Evolutionary conservation across 2,329 filamentous ascomycete species (phyloP).

Genomic region (Cercospora nicotianae): DNA sequence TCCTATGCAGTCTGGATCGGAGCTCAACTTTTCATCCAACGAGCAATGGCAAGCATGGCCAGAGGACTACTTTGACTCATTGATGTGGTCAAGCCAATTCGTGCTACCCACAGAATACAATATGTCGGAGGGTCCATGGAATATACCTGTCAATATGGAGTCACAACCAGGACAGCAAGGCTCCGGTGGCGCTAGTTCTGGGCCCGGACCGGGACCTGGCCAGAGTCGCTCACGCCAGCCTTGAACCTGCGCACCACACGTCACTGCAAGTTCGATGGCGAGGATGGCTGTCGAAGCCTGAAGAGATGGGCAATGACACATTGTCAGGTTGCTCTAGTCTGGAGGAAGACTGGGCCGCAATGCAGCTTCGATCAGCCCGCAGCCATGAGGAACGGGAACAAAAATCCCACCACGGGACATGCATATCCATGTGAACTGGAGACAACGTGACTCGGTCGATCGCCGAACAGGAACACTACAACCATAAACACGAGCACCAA

Average conservation of each 20-base stretch:
- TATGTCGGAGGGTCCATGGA: neutral
- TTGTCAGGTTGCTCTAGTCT: neutral
- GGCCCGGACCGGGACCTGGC: neutral
- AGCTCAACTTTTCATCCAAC: neutral
- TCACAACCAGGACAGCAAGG: neutral
- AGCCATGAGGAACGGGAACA: neutral
- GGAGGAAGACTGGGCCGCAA: neutral
- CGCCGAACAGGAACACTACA: neutral
- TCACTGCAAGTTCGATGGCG: neutral
- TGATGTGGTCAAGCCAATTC: conserved; percentile 13
- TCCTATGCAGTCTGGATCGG: neutral
- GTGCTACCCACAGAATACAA: conserved; percentile 9
- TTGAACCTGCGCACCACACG: neutral
- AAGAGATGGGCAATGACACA: neutral
- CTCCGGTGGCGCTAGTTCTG: neutral
- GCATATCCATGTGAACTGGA: neutral
- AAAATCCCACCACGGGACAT: neutral
- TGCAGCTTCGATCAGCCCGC: neutral
- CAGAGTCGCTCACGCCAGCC: neutral
- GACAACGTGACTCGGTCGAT: neutral
- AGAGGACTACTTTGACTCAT: conserved; percentile 9
- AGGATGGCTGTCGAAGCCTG: neutral
- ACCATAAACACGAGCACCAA: neutral
- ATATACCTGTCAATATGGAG: neutral
- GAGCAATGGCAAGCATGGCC: conserved; percentile 16